Base-by-base conservation (phyloP, 805 yeast species). In the Candida khao-thaluensis region DNA sequence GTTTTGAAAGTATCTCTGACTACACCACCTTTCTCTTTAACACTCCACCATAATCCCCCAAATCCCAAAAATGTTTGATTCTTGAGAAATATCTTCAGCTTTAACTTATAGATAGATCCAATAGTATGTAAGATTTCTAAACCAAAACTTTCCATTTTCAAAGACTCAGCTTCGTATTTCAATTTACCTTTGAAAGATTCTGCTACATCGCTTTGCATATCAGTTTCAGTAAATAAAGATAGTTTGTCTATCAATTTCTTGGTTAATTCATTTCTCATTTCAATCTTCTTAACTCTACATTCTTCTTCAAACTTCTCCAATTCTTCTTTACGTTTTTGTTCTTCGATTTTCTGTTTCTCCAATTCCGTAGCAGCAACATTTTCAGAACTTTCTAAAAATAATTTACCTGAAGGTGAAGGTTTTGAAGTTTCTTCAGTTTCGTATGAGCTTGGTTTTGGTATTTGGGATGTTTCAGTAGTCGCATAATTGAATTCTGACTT, bases 61-160 rank as follows among this genome's bases (percentile, higher is more conserved):
- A 83, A 64, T 1, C 85, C 85, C 50, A 78, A 69, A 31, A 77
- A 69, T 1, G 72, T 65, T 50, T 81, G 88, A 7, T 83, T 75
- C 49, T 82, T 83, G 28, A 85, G 59, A 45, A 75, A 82, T 14
- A 83, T 76, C 42, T 74, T 73, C 18, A 80, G 82, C 55, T 84
- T 82, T 51, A 81, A 73, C 44, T 71, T 65, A 55, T 85, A 85
- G 2, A 82, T 76, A 37, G 76, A 72, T 17, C 93, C 95, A 39
- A 85, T 75, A 0, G 86, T 74, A 50, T 85, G 93, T 34, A 86
- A 71, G 24, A 85, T 83, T 53, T 85, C 89, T 22, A 84, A 61
- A n/a, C 95, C 95, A 61, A 85, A 85, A 16, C 91, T 83, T 59
- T 85, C 93, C 79, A 82, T 76, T 51, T 84, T 85, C 47, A 85